A percentile compares a stretch with the other conserved stretches of the same genome.
Conservation (phyloP, 2,329 filamentous ascomycete species). For the Hypoxylon sp. region DNA sequence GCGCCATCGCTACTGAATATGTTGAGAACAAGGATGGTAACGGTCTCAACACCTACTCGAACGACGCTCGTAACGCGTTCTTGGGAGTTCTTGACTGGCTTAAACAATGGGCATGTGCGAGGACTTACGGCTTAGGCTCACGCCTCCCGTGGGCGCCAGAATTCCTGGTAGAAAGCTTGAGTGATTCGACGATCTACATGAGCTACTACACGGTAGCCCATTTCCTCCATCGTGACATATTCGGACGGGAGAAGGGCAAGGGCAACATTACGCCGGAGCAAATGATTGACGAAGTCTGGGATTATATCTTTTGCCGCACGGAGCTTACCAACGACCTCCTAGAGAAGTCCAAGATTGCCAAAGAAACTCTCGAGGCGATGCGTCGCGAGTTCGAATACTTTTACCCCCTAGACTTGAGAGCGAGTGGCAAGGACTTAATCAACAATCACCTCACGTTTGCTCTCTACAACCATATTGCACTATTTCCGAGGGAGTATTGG, state of each 20-base stretch:
- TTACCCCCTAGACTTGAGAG: slow-evolving; percentile 90
- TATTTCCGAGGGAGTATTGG: slow-evolving; percentile 92
- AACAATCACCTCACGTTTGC: slow-evolving; percentile 96
- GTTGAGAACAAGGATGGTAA: slow-evolving; percentile 76
- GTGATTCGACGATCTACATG: slow-evolving; percentile 94
- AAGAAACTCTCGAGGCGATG: slow-evolving; percentile 81
- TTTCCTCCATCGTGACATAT: slow-evolving; percentile 85
- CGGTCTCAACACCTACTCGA: slow-evolving; percentile 83
- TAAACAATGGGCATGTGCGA: slow-evolving; percentile 93
- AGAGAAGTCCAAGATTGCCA: slow-evolving; percentile 76
- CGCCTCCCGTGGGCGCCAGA: slow-evolving; percentile 93
- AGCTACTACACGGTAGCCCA: slow-evolving; percentile 78
- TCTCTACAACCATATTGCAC: slow-evolving; percentile 91
- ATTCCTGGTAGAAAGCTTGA: slow-evolving; percentile 92
- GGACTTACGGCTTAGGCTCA: slow-evolving; percentile 91
- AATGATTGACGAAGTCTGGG: slow-evolving; percentile 96
- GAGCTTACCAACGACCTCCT: slow-evolving; percentile 76
- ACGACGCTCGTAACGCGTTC: slow-evolving; percentile 69
- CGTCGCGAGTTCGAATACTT: slow-evolving; percentile 96
- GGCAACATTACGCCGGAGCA: slow-evolving; percentile 82
- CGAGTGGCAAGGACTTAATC: slow-evolving; percentile 93
- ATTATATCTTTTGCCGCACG: slow-evolving; percentile 88
- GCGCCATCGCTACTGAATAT: slow-evolving; percentile 77
- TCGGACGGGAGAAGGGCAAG: slow-evolving; percentile 78
- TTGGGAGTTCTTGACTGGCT: slow-evolving; percentile 91